Base-by-base conservation (phyloP, 106 monocot species). In the Posidonia australis region DNA sequence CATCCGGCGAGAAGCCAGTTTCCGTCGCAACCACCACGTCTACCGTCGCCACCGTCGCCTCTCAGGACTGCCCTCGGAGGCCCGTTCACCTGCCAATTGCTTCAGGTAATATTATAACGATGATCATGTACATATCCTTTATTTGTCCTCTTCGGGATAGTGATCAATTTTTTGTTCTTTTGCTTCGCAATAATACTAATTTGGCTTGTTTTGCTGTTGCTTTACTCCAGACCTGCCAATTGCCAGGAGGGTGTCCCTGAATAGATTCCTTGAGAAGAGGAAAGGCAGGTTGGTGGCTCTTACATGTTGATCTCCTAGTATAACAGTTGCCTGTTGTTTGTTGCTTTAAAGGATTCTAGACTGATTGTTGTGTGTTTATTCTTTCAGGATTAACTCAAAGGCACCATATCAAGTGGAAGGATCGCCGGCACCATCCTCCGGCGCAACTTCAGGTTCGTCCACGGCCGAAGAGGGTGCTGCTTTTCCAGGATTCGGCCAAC, bases 231-330 rank as follows among this genome's bases (percentile, higher is more conserved):
- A 76, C 56, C 62, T 76, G 18, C 80, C 75, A 0, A 70, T 76
- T 16, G 76, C 75, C 9, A 67, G 80, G 46, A 71, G 72, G 25
- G 72, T 60, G 55, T 80, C 80, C 7, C 76, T 80, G 7, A 71
- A 76, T 51, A 59, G 75, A 24, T 80, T 80, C 72, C 72, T 80
- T 13, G 71, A 76, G 71, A 80, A 76, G 67, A 75, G 80, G 54
- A 80, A 72, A 57, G 80, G 74, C 56, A 54, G 80, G 80, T 80
- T 44, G 6, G 71, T 41, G n/a, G n/a, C 61, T 24, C 56, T 24
- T 25, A 11, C 21, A 21, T 9, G 19, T 14, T 17, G 58, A 29
- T 58, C 29, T 13, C 13, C 0, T 58, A 16, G 13, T 7, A 30
- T 27, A 30, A 29, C 18, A 55, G 3, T 7, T 55, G 24, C 13